Conservation (phyloP, 345 rosid species). For the Physaria fendleri region DNA sequence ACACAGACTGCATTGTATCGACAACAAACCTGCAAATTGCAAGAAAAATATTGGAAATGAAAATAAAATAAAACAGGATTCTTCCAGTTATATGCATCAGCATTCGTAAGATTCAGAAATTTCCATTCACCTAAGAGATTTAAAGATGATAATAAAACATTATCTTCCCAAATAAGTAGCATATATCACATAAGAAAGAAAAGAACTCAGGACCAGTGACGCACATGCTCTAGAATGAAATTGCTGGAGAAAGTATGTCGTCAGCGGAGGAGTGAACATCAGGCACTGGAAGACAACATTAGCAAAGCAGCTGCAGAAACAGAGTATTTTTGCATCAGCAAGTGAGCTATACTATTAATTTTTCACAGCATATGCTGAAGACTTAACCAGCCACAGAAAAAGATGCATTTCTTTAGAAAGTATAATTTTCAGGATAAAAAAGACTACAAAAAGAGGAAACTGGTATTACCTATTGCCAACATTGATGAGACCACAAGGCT, state of each 20-base stretch:
- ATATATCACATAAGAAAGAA: slow-evolving; percentile 1
- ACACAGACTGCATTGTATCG: slow-evolving; percentile 90
- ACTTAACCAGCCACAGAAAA: slow-evolving; percentile 1
- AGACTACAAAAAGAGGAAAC: background rate
- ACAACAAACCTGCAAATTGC: slow-evolving; percentile 60
- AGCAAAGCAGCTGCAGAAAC: slow-evolving; percentile 87
- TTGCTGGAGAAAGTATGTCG: slow-evolving; percentile 78
- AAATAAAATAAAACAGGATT: background rate
- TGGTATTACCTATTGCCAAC: slow-evolving; percentile 79
- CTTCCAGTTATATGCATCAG: slow-evolving; percentile 5
- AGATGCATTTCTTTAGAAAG: background rate
- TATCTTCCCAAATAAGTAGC: slow-evolving; percentile 6
- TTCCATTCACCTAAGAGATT: slow-evolving; percentile 69
- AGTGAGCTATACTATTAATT: background rate
- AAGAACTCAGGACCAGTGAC: slow-evolving; percentile 24
- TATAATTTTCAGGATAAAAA: background rate
- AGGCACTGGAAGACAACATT: slow-evolving; percentile 90
- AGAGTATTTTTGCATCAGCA: slow-evolving; percentile 13
- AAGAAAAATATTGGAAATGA: background rate
- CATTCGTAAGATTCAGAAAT: slow-evolving; percentile 1
- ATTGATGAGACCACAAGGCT: slow-evolving; percentile 83
- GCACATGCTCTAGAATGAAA: slow-evolving; percentile 77
- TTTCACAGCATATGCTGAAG: slow-evolving; percentile 9
- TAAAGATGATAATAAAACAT: background rate
- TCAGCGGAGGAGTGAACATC: slow-evolving; percentile 87